Percentiles rank a stretch among this genome's conserved stretches.
These are phyloP conservation scores for Narthecium ossifragum DNA, from an alignment of 106 monocot genomes.

Conservation along the genomic window DNA sequence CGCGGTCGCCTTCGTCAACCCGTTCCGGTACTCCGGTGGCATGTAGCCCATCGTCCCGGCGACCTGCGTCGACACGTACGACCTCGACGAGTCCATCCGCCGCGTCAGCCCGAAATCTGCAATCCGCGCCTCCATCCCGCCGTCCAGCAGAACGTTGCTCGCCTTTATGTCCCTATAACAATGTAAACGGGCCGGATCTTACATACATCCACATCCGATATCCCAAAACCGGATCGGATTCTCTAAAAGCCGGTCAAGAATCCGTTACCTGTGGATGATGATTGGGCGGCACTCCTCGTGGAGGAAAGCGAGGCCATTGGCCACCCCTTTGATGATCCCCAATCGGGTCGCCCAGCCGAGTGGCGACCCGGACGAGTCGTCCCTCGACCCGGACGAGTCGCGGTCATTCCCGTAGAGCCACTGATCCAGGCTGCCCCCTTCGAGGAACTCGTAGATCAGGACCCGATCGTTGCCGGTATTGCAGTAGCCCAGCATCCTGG, in stretches of 20 bases:
- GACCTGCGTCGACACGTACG: conserved; percentile 59
- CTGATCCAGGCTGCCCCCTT: conserved; percentile 62
- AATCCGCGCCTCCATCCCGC: conserved; percentile 41
- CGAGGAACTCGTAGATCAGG: conserved; percentile 74
- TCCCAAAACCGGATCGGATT: too few species aligned
- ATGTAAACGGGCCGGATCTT: too few species aligned
- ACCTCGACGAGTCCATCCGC: conserved; percentile 25
- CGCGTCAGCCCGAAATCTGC: conserved; percentile 85
- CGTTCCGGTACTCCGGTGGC: conserved; percentile 79
- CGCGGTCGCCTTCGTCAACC: conserved; percentile 28
- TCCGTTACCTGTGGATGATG: conserved; percentile 78
- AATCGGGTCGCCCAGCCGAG: conserved; percentile 41
- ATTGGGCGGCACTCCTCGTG: conserved; percentile 62
- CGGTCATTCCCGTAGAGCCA: conserved; percentile 60
- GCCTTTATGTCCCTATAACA: conserved; percentile 96
- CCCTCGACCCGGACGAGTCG: background rate
- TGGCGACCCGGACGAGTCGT: background rate
- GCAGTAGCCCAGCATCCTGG: conserved; percentile 67
- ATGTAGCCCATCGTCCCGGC: conserved; percentile 90
- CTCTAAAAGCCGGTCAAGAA: too few species aligned
- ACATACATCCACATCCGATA: too few species aligned
- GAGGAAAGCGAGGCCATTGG: conserved; percentile 57
- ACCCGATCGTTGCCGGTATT: conserved; percentile 51
- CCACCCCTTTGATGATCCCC: conserved; percentile 41
- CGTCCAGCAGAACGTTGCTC: conserved; percentile 69